Evolutionary conservation across 176 grass and related monocot species (phyloP).

Genomic region (Hordeum marinum): DNA sequence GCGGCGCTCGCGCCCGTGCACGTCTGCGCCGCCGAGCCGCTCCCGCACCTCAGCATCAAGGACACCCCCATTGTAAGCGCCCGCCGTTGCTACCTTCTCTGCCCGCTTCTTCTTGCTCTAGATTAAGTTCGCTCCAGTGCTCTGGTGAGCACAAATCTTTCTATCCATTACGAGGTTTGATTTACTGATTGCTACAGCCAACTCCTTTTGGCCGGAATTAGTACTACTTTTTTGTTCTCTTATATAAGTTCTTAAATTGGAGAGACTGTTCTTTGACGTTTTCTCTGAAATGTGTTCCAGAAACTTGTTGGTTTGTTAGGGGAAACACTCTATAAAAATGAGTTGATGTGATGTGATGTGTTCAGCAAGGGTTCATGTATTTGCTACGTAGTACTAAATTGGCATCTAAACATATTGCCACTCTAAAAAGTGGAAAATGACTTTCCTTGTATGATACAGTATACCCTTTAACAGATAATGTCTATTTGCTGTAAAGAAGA

Average conservation of each 20-base stretch:
- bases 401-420: slow-evolving; percentile 22
- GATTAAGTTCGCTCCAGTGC: not conserved
- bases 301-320: slow-evolving; percentile 21
- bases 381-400: not conserved
- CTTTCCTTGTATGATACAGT: slow-evolving; percentile 13
- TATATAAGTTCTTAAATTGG: not conserved
- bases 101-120: not conserved
- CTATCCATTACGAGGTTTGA: slow-evolving; percentile 18
- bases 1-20: slow-evolving; percentile 73
- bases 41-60: slow-evolving; percentile 88
- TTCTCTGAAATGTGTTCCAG: not conserved
- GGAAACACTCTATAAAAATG: slow-evolving; percentile 10
- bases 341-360: slow-evolving; percentile 42
- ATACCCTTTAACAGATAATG: not conserved
- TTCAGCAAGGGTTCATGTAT: not conserved
- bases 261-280: slow-evolving; percentile 6
- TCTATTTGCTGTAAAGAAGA: slow-evolving; percentile 1
- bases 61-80: slow-evolving; percentile 82
- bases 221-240: not conserved
- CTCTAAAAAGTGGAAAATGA: not conserved
- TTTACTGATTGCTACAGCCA: not conserved
- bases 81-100: not conserved
- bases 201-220: not conserved
- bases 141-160: not conserved
- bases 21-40: slow-evolving; percentile 68